These are phyloP conservation scores for Pogostemon cablin DNA, from an alignment of 257 asterid species.

Conservation along the genomic window DNA sequence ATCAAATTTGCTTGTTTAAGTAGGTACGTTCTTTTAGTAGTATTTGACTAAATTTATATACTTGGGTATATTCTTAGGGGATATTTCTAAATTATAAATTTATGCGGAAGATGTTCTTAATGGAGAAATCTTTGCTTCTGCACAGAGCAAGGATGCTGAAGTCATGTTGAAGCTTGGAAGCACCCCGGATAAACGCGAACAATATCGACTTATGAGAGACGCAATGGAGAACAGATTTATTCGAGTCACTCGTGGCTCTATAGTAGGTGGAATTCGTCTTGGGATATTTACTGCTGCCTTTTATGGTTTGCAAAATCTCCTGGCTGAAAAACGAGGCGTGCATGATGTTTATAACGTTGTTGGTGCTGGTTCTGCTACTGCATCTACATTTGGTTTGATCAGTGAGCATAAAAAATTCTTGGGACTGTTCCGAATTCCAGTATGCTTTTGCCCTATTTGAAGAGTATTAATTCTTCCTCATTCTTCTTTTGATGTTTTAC, in stretches of 20 bases:
- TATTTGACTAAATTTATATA: not conserved
- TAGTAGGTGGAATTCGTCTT: conserved; percentile 94
- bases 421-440: not conserved
- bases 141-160: conserved; percentile 97
- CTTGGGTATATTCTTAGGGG: not conserved
- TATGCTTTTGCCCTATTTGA: conserved; percentile 16
- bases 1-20: conserved; percentile 4
- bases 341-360: conserved; percentile 86
- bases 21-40: not conserved
- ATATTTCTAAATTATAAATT: conserved; percentile 17
- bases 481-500: conserved; percentile 33
- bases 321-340: conserved; percentile 88
- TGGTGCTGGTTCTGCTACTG: conserved; percentile 97
- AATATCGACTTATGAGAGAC: conserved; percentile 92
- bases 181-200: conserved; percentile 95
- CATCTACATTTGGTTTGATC: conserved; percentile 89
- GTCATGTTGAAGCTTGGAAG: conserved; percentile 97
- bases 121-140: conserved; percentile 26
- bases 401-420: conserved; percentile 47
- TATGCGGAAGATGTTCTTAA: conserved; percentile 26
- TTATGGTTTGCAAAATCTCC: conserved; percentile 77
- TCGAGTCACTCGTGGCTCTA: conserved; percentile 89
- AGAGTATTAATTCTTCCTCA: conserved; percentile 14
- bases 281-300: conserved; percentile 95
- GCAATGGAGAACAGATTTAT: conserved; percentile 97